phyloP scores from a whole-genome alignment of 2,329 filamentous ascomycete genomes.

The Didymella pomorum region DNA sequence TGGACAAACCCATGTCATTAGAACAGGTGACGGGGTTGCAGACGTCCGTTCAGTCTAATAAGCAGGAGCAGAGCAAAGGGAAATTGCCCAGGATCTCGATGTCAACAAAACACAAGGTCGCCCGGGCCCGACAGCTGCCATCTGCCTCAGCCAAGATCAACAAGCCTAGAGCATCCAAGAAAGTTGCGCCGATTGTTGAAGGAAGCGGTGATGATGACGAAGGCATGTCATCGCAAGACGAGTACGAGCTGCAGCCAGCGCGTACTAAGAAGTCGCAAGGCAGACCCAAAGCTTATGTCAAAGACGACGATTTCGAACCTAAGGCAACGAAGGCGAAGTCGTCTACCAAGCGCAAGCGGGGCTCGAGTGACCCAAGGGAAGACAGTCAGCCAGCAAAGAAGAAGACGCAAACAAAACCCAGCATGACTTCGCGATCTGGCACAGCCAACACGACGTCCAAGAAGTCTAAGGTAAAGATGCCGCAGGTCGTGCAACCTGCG shows the following conservation, averaged over 20 bases:
- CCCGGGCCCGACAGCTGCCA: constrained; percentile 12
- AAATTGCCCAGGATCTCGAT: constrained; percentile 30
- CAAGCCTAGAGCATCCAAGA: constrained; percentile 5
- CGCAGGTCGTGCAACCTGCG: background rate
- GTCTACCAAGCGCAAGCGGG: constrained; percentile 22
- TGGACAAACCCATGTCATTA: background rate
- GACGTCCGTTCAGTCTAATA: background rate
- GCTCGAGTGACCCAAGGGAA: background rate
- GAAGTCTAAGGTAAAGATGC: background rate
- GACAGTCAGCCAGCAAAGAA: constrained; percentile 4
- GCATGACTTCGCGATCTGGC: background rate
- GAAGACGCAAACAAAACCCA: constrained; percentile 3
- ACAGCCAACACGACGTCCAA: background rate
- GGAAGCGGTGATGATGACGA: constrained; percentile 1
- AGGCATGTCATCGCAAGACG: constrained; percentile 4
- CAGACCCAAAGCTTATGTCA: constrained; percentile 8
- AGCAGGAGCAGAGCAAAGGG: constrained; percentile 16
- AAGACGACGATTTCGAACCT: constrained; percentile 26
- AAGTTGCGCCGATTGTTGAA: background rate
- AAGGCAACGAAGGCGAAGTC: constrained; percentile 10
- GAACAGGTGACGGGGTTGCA: background rate
- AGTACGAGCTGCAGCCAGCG: background rate
- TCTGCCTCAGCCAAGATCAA: constrained; percentile 12
- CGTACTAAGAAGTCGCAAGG: constrained; percentile 7
- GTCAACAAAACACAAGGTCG: constrained; percentile 23